Conservation (phyloP, 495 filamentous ascomycete species). For the Neurospora pannonica region DNA sequence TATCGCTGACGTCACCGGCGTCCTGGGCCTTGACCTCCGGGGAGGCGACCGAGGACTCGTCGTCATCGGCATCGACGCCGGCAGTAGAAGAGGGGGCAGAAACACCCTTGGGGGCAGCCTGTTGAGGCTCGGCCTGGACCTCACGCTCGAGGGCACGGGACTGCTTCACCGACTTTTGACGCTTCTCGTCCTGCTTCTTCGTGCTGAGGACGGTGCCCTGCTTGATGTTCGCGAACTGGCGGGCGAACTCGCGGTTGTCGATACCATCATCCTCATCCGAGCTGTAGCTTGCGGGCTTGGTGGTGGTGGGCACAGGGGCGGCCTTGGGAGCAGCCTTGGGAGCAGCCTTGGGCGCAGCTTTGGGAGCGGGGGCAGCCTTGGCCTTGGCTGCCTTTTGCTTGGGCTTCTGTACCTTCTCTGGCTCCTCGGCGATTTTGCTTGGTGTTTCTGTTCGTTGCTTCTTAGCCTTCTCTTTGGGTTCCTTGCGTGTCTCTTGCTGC, state of each 20-base stretch:
- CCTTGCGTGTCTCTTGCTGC: conserved; percentile 26
- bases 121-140: conserved; percentile 9
- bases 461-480: conserved; percentile 25
- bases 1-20: conserved; percentile 64
- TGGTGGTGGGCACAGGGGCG: conserved; percentile 6
- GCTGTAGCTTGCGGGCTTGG: conserved; percentile 21
- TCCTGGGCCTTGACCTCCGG: conserved; percentile 46
- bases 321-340: not conserved
- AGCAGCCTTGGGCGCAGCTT: not conserved
- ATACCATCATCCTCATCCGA: conserved; percentile 50
- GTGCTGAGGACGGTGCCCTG: conserved; percentile 47
- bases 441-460: conserved; percentile 17
- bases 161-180: conserved; percentile 50
- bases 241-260: conserved; percentile 64
- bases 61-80: conserved; percentile 74
- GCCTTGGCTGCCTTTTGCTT: conserved; percentile 20
- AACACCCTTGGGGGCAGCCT: conserved; percentile 16
- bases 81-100: conserved; percentile 62
- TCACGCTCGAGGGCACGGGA: conserved; percentile 37
- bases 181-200: conserved; percentile 51
- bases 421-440: conserved; percentile 15
- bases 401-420: conserved; percentile 23
- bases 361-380: not conserved
- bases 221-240: conserved; percentile 56
- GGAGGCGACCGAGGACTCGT: conserved; percentile 57